Conservation (phyloP, 768 basidiomycete species). For the Clitopilus passeckerianus region DNA sequence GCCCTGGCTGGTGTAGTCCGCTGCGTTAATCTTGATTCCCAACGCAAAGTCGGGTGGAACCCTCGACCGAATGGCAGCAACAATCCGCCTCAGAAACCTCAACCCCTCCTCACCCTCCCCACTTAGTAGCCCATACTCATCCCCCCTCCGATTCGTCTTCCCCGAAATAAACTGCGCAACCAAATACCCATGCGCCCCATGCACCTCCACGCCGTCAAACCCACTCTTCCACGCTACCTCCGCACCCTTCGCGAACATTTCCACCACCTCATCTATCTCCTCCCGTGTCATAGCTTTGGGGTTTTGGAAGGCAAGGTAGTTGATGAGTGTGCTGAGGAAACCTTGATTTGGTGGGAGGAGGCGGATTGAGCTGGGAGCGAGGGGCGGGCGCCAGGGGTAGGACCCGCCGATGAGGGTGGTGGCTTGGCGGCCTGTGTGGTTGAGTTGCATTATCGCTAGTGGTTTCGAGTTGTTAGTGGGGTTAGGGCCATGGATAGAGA, state of each 20-base stretch:
- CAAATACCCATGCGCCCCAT: constrained; percentile 84
- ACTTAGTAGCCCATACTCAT: constrained; percentile 45
- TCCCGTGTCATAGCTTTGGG: constrained; percentile 52
- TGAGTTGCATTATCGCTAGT: constrained; percentile 78
- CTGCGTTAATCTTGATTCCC: constrained; percentile 77
- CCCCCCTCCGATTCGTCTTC: constrained; percentile 52
- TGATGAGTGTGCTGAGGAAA: constrained; percentile 31
- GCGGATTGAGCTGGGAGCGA: constrained; percentile 66
- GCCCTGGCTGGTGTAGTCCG: constrained; percentile 53
- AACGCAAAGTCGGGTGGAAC: constrained; percentile 60
- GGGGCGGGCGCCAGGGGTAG: constrained; percentile 48
- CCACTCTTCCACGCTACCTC: constrained; percentile 58
- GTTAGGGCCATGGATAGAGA: constrained; percentile 42
- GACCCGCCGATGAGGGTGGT: constrained; percentile 68
- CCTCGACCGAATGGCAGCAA: constrained; percentile 46
- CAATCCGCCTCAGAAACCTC: constrained; percentile 53
- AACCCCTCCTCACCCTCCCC: constrained; percentile 34
- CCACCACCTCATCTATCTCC: constrained; percentile 61
- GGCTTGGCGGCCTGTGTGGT: constrained; percentile 82
- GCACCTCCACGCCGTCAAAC: constrained; percentile 85
- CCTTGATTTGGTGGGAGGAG: constrained; percentile 29
- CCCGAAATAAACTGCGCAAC: constrained; percentile 74
- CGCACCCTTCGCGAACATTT: constrained; percentile 65
- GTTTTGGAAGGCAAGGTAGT: constrained; percentile 53
- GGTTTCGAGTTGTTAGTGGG: constrained; percentile 10